Evolutionary conservation across 2,329 filamentous ascomycete genomes (phyloP).

Genomic region (Pestalotiopsis sp.): DNA sequence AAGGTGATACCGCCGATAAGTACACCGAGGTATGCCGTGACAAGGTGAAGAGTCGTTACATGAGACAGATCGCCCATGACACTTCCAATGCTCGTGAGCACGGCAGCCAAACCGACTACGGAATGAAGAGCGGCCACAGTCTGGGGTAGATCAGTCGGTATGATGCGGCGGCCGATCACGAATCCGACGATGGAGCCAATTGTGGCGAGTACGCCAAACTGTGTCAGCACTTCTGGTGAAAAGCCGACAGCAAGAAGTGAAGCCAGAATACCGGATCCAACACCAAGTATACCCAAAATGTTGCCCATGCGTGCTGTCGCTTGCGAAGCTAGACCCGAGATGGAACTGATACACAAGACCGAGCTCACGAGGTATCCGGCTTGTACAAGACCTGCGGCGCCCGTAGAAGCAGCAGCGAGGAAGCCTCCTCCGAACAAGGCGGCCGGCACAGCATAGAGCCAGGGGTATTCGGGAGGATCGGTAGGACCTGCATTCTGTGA

Average conservation of each 20-base stretch:
- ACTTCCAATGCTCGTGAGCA: slow-evolving; percentile 85
- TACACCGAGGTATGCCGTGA: slow-evolving; percentile 84
- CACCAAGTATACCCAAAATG: slow-evolving; percentile 83
- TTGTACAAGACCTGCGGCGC: slow-evolving; percentile 81
- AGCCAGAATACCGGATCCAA: slow-evolving; percentile 79
- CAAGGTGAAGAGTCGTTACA: slow-evolving; percentile 77
- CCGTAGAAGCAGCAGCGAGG: slow-evolving; percentile 77
- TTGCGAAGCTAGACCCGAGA: slow-evolving; percentile 82
- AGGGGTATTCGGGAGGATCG: slow-evolving; percentile 86
- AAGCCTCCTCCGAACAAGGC: slow-evolving; percentile 80
- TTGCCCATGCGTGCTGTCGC: slow-evolving; percentile 84
- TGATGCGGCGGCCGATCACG: slow-evolving; percentile 83
- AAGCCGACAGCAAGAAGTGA: slow-evolving; percentile 83
- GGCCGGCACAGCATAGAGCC: slow-evolving; percentile 81
- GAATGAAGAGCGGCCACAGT: slow-evolving; percentile 89
- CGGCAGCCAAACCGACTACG: slow-evolving; percentile 85
- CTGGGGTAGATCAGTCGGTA: slow-evolving; percentile 84
- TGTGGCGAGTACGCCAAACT: slow-evolving; percentile 77
- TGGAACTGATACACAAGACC: slow-evolving; percentile 80
- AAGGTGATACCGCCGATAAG: slow-evolving; percentile 89
- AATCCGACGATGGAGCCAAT: slow-evolving; percentile 69
- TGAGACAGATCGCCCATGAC: slow-evolving; percentile 75
- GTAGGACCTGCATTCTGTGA: slow-evolving; percentile 60
- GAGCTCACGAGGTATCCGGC: slow-evolving; percentile 87
- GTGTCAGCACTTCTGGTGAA: slow-evolving; percentile 74